Conservation (phyloP, 305 asterid genomes). For the Fraxinus latifolia region DNA sequence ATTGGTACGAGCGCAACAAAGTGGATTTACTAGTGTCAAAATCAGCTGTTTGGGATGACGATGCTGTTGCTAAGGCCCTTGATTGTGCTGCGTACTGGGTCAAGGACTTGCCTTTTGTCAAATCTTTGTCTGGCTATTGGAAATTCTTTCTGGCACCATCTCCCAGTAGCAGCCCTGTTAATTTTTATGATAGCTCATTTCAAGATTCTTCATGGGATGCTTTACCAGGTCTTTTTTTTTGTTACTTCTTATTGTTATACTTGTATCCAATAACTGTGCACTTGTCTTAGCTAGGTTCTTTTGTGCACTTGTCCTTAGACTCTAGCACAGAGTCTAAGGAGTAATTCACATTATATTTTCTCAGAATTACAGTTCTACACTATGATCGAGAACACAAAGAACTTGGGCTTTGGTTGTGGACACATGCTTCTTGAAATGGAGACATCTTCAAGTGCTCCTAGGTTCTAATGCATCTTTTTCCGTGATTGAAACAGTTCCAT, state of each 20-base stretch:
- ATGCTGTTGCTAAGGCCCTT: slow-evolving; percentile 68
- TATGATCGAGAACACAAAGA: neutral
- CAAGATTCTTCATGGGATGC: slow-evolving; percentile 78
- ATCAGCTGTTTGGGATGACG: slow-evolving; percentile 85
- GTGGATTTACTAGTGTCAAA: slow-evolving; percentile 54
- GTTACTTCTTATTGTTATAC: neutral
- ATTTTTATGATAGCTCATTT: slow-evolving; percentile 57
- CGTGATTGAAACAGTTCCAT: slow-evolving; percentile 70
- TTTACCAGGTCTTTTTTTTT: slow-evolving; percentile 59
- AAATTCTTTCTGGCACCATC: slow-evolving; percentile 63
- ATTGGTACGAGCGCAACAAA: slow-evolving; percentile 87
- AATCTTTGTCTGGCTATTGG: slow-evolving; percentile 85
- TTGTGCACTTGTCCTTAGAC: neutral
- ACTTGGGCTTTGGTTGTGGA: neutral
- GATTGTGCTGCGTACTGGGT: slow-evolving; percentile 89
- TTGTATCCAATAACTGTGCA: neutral
- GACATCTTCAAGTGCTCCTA: slow-evolving; percentile 5
- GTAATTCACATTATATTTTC: slow-evolving; percentile 8
- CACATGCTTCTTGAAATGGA: slow-evolving; percentile 2
- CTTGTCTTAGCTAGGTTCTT: slow-evolving; percentile 4
- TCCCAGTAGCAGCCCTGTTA: slow-evolving; percentile 51
- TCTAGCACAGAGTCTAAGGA: neutral
- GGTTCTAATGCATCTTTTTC: slow-evolving; percentile 37
- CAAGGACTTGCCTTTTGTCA: slow-evolving; percentile 74
- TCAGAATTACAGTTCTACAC: slow-evolving; percentile 4